These are phyloP conservation scores for Lipomyces spencermartinsiae DNA, from an alignment of 805 yeast genomes.

Conservation along the genomic window DNA sequence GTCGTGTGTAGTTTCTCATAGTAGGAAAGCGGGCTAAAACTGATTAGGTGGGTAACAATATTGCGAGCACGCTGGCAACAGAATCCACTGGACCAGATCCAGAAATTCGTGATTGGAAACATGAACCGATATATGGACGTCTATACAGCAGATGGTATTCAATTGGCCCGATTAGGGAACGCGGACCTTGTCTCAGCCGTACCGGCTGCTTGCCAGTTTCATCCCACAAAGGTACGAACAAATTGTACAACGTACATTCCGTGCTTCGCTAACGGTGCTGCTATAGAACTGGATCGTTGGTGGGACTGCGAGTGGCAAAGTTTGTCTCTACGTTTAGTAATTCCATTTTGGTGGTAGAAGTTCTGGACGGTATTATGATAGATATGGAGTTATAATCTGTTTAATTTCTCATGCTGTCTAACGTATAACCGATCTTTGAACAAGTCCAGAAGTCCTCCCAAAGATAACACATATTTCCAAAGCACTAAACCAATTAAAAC, in stretches of 20 bases:
- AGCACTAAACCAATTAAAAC: background rate
- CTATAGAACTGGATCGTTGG: conserved; percentile 84
- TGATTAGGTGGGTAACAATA: conserved; percentile 85
- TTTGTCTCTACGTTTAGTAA: conserved; percentile 40
- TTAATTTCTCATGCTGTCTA: background rate
- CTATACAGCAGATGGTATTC: conserved; percentile 76
- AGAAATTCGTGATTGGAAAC: conserved; percentile 89
- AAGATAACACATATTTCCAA: background rate
- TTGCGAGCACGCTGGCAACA: conserved; percentile 87
- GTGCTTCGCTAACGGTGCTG: conserved; percentile 1
- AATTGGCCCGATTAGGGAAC: conserved; percentile 74
- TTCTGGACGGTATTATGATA: background rate
- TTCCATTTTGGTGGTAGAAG: background rate
- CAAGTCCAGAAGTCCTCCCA: conserved; percentile 1
- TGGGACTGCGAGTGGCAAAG: conserved; percentile 93
- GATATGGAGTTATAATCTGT: background rate
- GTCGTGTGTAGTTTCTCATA: background rate
- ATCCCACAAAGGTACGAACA: conserved; percentile 62
- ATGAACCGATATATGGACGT: conserved; percentile 90
- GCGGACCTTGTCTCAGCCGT: conserved; percentile 74
- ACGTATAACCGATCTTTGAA: background rate
- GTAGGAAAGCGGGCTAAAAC: background rate
- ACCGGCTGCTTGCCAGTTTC: conserved; percentile 87
- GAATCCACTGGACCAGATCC: conserved; percentile 69
- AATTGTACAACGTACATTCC: background rate